Evolutionary conservation across 805 yeast genomes (phyloP), one percentile per base, ranked within the genome.

Genomic region (Nadsonia fulvescens): DNA sequence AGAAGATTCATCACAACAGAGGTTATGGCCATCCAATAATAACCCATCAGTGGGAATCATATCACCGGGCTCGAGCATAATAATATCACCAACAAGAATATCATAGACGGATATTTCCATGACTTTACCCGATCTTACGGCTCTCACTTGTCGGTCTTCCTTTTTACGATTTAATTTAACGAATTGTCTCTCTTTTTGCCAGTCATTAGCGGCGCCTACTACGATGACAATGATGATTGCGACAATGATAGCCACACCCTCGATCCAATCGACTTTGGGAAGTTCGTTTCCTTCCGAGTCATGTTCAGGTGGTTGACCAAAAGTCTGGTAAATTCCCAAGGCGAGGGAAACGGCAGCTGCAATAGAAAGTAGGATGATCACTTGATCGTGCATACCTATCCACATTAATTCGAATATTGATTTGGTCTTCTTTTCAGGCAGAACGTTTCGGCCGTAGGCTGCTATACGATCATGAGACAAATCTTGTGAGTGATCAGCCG

Each of bases 211-310:
- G 2, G 94, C 89, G 25, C 95, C 93, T 8, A 91, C 98, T 3
- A 79, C 37, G 4, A 86, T 93, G 17, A 89, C 96, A 32, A 89
- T 86, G 4, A 68, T 41, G 14, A 89, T 77, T 11, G 99, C 99
- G 4, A 75, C 75, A 38, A 89, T 66, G 44, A 89, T 89, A 20
- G 98, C 99, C 19, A 83, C 93, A 39, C 99, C 99, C 56, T 89
- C 99, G 25, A 91, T 93, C 95, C 96, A 89, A 42, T 86, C 93
- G 17, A 89, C 91, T 41, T 70, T 67, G 10, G 95, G 94, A 29
- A 70, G 48, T 12, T 67, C 58, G 12, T 67, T 59, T 14, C 93
- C 93, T 36, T 79, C 78, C 5, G 64, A 69, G 47, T 86, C 94
- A 39, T 64, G 65, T 43, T 67, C 69, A 0, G 78, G 59, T 0